Evolutionary conservation across 768 basidiomycete species (phyloP), one percentile per base, ranked within the genome.

Genomic region (Serendipita indica): DNA sequence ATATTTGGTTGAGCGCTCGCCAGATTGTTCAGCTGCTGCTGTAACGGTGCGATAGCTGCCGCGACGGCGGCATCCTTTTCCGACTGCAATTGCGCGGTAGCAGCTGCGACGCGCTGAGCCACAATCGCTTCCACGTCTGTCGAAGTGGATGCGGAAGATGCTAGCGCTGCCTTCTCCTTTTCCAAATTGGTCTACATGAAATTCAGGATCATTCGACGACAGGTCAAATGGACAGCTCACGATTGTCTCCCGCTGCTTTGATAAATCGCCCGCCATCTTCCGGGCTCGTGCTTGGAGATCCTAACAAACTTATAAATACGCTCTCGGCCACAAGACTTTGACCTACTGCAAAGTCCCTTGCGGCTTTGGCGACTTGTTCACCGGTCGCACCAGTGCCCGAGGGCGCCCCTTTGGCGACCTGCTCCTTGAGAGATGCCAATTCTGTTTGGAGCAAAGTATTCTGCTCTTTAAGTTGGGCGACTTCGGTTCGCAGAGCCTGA

Each of bases 211-310:
- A 18, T n/a, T 5, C 41, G 6, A 43, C 18, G 5, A 6, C 16
- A 3, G 41, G 18, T 7, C 16, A 6, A n/a, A 43, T 43, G 16
- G 27, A 43, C 45, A 7, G 32, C 49, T 27, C 22, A 27, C 49
- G 32, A 54, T 54, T 28, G n/a, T 54, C 30, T 54, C 49, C 7
- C 49, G 49, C 49, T 22, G 20, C 30, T 32, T 54, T 27, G 49
- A 25, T 28, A 54, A 22, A 25, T 54, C 49, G 4, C 30, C 22
- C 7, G 49, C 49, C 49, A 54, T 54, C n/a, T 32, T 32, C n/a
- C 49, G 20, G 7, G 49, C 49, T n/a, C 49, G 49, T n/a, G 30
- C 16, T 27, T 54, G 49, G 7, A 54, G 49, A 28, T 54, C 49
- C 49, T 54, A n/a, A 54, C 10, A 37, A 37, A 10, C 10, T 10